These are phyloP conservation scores for Sphaerostilbella broomeana DNA, from an alignment of 2,329 filamentous ascomycete species.

Conservation along the genomic window DNA sequence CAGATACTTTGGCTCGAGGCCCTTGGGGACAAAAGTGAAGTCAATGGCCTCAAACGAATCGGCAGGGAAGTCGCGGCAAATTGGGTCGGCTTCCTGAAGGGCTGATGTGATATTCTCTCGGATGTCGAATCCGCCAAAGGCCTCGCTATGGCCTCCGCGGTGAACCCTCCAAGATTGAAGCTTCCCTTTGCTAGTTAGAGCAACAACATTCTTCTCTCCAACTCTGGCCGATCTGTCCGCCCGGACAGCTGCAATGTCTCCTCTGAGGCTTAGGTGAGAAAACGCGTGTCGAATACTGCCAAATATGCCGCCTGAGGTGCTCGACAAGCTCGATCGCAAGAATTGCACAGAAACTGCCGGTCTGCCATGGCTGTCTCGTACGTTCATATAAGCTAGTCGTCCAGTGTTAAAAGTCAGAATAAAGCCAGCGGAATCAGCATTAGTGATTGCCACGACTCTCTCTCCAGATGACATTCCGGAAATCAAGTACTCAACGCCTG, in stretches of 20 bases:
- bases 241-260: conserved; percentile 73
- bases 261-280: conserved; percentile 61
- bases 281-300: conserved; percentile 75
- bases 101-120: conserved; percentile 57
- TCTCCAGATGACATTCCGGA: conserved; percentile 73
- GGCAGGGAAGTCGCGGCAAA: conserved; percentile 41
- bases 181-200: conserved; percentile 68
- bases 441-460: conserved; percentile 66
- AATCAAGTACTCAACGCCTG: conserved; percentile 69
- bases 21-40: conserved; percentile 61
- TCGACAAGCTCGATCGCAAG: conserved; percentile 55
- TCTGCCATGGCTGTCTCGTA: conserved; percentile 81
- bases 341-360: conserved; percentile 74
- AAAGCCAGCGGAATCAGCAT: conserved; percentile 80
- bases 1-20: conserved; percentile 42
- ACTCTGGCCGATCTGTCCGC: conserved; percentile 65
- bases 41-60: conserved; percentile 70
- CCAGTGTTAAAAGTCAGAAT: conserved; percentile 80
- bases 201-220: conserved; percentile 78
- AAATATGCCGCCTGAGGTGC: conserved; percentile 60
- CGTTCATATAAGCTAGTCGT: conserved; percentile 75
- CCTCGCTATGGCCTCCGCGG: conserved; percentile 74
- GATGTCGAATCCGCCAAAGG: conserved; percentile 65
- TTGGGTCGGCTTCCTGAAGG: conserved; percentile 49
- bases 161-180: conserved; percentile 85